phyloP scores from a whole-genome alignment of 176 grass and related monocot genomes.

The Tillandsia leiboldiana region DNA sequence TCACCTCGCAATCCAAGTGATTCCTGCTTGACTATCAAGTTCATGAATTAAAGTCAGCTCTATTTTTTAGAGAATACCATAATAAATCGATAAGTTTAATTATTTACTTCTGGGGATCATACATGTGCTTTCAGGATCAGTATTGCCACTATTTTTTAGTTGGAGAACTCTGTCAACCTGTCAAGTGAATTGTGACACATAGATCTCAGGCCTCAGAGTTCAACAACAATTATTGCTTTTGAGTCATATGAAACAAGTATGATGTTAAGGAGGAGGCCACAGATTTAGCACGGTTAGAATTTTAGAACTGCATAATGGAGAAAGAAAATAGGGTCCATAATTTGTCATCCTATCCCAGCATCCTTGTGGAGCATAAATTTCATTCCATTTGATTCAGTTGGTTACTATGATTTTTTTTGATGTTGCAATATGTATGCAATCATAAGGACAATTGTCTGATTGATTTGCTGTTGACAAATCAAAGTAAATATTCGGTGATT shows the following conservation, averaged over 20 bases:
- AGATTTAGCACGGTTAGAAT: background rate
- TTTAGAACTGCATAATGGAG: background rate
- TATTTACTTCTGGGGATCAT: constrained; percentile 10
- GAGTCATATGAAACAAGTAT: background rate
- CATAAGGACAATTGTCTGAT: too few relatives aligned
- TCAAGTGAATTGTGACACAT: constrained; percentile 5
- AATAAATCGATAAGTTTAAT: background rate
- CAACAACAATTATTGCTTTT: background rate
- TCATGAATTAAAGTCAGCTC: constrained; percentile 23
- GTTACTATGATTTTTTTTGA: too few relatives aligned
- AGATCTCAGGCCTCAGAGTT: background rate
- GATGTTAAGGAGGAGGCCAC: background rate
- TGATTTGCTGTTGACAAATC: too few relatives aligned
- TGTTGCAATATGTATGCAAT: too few relatives aligned
- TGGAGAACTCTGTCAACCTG: constrained; percentile 81
- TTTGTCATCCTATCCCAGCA: too few relatives aligned
- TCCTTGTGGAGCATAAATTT: too few relatives aligned
- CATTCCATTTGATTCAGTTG: too few relatives aligned
- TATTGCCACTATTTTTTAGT: constrained; percentile 36
- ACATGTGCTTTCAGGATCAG: constrained; percentile 25
- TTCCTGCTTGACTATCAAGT: constrained; percentile 27
- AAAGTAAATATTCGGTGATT: too few relatives aligned
- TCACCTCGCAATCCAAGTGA: constrained; percentile 7
- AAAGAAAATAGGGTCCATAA: background rate
- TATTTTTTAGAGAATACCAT: constrained; percentile 17